Base-by-base conservation (phyloP, 2,329 filamentous ascomycete genomes). In the Stachybotrys chlorohalonatus region DNA sequence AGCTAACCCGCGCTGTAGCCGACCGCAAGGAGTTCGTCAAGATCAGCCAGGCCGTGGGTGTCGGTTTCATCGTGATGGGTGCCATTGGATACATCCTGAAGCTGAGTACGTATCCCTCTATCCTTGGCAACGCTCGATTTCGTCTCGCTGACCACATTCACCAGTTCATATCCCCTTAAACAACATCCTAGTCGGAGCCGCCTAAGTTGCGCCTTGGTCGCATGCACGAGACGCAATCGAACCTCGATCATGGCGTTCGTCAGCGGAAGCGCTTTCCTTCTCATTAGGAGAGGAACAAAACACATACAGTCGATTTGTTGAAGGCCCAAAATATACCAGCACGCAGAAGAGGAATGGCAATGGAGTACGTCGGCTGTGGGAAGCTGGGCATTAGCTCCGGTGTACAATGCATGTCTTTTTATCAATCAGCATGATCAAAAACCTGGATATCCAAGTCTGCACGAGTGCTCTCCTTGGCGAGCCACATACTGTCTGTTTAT, bases 51-150 rank as follows among this genome's bases (percentile, higher is more conserved):
- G 84, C 84, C 57, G 84, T 87, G 58, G 85, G 84, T 56, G 79
- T 86, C 59, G 85, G 85, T 56, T 87, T 87, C 73, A 70, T 87
- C 59, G 79, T 87, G 70, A 87, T 86, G 84, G 84, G 84, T 58
- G 81, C 82, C 51, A 84, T 87, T 55, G 84, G 84, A 59, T 87
- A 86, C 71, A 70, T 87, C 58, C 83, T 87, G 67, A 87, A 87
- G 78, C 77, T 87, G 66, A 84, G 82, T 85, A 75, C 52, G 79
- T 60, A 11, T 32, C 16, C n/a, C 50, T n/a, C 7, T 16, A 31
- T 52, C 30, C n/a, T 15, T 17, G 31, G 6, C 47, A n/a, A 16
- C n/a, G 5, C 16, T 31, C 9, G 7, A 2, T 9, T 5, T 42
- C 8, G 24, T 24, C 15, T 31, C 45, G 1, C 39, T 47, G 45